Conservation (phyloP, 352 stramenopile genomes). For the Phytophthora melonis region DNA sequence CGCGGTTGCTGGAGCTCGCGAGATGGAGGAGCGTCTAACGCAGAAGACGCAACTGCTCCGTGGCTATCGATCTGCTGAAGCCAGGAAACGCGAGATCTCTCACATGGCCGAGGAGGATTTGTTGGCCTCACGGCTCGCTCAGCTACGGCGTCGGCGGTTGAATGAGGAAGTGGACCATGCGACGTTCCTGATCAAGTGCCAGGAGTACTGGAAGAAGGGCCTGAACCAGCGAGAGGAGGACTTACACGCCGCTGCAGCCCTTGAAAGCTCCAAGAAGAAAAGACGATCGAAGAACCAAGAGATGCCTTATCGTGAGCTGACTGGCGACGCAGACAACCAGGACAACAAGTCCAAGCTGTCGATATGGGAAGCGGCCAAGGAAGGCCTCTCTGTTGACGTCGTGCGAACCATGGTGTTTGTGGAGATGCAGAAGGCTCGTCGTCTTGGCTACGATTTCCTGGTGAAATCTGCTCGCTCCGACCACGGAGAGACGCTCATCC, state of each 20-base stretch:
- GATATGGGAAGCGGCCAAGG: slow-evolving; percentile 75
- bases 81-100: slow-evolving; percentile 40
- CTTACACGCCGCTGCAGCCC: not conserved
- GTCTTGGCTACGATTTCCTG: slow-evolving; percentile 65
- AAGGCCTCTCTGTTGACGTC: slow-evolving; percentile 55
- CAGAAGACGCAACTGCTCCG: slow-evolving; percentile 51
- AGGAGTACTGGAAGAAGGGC: slow-evolving; percentile 54
- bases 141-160: slow-evolving; percentile 17
- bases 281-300: slow-evolving; percentile 24
- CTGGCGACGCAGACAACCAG: slow-evolving; percentile 27
- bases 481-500: slow-evolving; percentile 65
- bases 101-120: slow-evolving; percentile 56
- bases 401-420: slow-evolving; percentile 62
- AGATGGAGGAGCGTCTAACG: slow-evolving; percentile 44
- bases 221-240: slow-evolving; percentile 50
- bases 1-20: slow-evolving; percentile 38
- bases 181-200: slow-evolving; percentile 42
- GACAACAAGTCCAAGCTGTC: slow-evolving; percentile 56
- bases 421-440: slow-evolving; percentile 72
- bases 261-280: slow-evolving; percentile 17
- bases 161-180: slow-evolving; percentile 37
- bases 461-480: slow-evolving; percentile 59
- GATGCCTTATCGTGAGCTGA: slow-evolving; percentile 25
- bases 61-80: slow-evolving; percentile 41
- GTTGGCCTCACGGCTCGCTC: slow-evolving; percentile 30